phyloP scores from a whole-genome alignment of 2,329 filamentous ascomycete genomes.

The Colletotrichum sp. region DNA sequence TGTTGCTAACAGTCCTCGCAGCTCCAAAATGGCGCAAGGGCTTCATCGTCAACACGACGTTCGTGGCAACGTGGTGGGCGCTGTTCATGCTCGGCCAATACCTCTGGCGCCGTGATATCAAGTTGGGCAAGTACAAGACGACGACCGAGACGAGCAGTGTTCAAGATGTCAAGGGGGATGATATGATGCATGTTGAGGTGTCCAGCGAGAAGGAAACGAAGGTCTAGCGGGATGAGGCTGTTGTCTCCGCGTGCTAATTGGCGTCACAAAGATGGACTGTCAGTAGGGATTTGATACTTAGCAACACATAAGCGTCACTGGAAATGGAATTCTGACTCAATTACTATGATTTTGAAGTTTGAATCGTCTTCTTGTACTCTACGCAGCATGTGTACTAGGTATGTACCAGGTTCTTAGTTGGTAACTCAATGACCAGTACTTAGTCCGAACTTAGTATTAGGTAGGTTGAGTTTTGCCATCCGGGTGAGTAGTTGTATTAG shows the following conservation, averaged over 20 bases:
- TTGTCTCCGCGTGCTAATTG: neutral
- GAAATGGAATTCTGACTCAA: neutral
- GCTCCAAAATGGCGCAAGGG: constrained; percentile 22
- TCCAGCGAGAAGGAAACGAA: neutral
- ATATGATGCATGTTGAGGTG: neutral
- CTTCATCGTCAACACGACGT: constrained; percentile 19
- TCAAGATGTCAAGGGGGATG: neutral
- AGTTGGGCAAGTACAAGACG: neutral
- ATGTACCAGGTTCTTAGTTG: too few relatives aligned
- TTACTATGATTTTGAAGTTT: neutral
- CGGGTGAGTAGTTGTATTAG: neutral
- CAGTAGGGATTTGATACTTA: neutral
- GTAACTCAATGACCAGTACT: neutral
- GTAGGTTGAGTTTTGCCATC: neutral
- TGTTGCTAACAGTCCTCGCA: neutral
- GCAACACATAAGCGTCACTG: neutral
- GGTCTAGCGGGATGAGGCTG: neutral
- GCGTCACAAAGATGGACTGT: accelerated
- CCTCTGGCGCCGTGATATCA: neutral
- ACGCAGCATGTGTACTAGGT: neutral
- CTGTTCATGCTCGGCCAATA: constrained; percentile 4
- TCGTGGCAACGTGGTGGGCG: neutral
- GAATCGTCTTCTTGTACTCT: neutral
- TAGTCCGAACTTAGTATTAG: accelerated
- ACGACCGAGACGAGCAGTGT: neutral